Percentiles rank a stretch among this genome's conserved stretches.
phyloP scores from a whole-genome alignment of 2,329 filamentous ascomycete genomes.

The Didymella exigua region DNA sequence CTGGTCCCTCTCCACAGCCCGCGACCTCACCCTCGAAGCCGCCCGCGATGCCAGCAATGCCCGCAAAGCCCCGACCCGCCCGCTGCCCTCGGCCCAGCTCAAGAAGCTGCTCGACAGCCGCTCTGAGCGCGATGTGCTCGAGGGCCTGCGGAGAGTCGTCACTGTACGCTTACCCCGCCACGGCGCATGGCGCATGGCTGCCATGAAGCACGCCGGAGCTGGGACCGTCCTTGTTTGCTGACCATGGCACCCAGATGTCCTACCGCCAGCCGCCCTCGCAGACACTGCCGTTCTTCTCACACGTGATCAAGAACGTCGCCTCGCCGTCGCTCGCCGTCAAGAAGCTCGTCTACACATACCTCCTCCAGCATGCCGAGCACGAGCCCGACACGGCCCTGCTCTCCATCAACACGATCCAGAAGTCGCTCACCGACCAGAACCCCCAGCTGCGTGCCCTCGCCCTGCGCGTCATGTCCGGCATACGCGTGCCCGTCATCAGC shows the following conservation, averaged over 20 bases:
- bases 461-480: conserved; percentile 94
- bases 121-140: conserved; percentile 88
- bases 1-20: conserved; percentile 65
- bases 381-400: conserved; percentile 94
- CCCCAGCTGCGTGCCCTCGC: conserved; percentile 90
- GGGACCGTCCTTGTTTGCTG: conserved; percentile 25
- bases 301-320: conserved; percentile 96
- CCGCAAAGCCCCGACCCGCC: conserved; percentile 62
- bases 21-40: conserved; percentile 96
- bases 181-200: no score
- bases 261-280: conserved; percentile 73
- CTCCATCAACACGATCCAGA: conserved; percentile 98
- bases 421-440: conserved; percentile 90
- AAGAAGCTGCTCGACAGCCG: conserved; percentile 95
- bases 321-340: conserved; percentile 94
- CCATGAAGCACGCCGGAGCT: not conserved
- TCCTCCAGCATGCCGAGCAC: conserved; percentile 93
- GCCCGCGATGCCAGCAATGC: conserved; percentile 79
- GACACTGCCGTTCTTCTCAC: conserved; percentile 93
- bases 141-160: conserved; percentile 86
- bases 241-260: conserved; percentile 73
- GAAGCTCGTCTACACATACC: conserved; percentile 98
- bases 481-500: conserved; percentile 95
- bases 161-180: conserved; percentile 64
- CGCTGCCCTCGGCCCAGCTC: conserved; percentile 79